phyloP scores from a whole-genome alignment of 2,329 filamentous ascomycete genomes.

The Pseudogymnoascus sp. region DNA sequence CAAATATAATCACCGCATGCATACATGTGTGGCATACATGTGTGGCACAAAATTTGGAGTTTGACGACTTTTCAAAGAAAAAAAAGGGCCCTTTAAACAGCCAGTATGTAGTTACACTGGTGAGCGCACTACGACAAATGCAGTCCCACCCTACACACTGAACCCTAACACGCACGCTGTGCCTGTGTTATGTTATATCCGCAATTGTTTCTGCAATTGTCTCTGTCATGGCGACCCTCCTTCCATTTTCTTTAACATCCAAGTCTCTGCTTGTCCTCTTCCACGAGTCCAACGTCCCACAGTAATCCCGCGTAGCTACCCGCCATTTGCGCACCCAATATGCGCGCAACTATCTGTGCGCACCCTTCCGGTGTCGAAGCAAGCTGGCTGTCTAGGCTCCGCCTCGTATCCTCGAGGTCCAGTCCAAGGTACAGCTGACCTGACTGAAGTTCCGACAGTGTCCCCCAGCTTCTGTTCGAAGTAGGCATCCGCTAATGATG shows the following conservation, averaged over 20 bases:
- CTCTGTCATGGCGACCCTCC: not conserved
- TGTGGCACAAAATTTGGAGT: not conserved
- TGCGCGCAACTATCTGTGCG: not conserved
- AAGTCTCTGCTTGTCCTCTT: not conserved
- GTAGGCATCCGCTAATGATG: not conserved
- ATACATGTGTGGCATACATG: not conserved
- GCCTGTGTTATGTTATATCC: not conserved
- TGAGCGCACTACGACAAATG: not conserved
- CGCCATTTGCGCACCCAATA: not conserved
- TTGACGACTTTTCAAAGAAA: not conserved
- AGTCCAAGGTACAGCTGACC: not conserved
- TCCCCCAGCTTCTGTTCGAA: not conserved
- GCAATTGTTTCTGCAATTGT: not conserved
- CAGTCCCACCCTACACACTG: not conserved
- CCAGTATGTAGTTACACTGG: not conserved
- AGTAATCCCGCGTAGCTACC: not conserved
- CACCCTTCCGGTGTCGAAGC: not conserved
- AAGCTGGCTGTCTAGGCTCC: not conserved
- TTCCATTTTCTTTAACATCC: not conserved
- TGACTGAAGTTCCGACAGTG: slow-evolving; percentile 5
- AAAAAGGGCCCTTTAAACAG: not conserved
- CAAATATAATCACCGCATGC: not conserved
- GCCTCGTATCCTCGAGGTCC: not conserved
- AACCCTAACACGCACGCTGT: not conserved
- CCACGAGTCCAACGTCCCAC: not conserved